Evolutionary conservation across 371 early-diverging fungal species (phyloP).

Genomic region (Mucor saturninus): DNA sequence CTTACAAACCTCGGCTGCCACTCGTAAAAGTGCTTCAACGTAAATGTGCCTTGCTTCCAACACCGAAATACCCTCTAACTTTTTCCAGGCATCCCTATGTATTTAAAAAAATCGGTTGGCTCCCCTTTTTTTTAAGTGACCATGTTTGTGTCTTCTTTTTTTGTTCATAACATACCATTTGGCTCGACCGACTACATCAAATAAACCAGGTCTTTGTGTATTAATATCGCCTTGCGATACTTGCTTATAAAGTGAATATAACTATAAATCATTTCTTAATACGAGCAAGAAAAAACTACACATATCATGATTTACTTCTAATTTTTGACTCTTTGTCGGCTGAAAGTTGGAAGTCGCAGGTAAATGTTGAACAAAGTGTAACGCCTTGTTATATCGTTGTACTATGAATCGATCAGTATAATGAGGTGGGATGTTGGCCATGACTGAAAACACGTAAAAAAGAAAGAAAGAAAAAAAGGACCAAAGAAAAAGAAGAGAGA

Average conservation of each 20-base stretch:
- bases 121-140: too few species aligned
- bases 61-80: conserved; percentile 25
- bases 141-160: too few species aligned
- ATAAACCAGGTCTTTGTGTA: conserved; percentile 49
- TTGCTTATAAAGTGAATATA: conserved; percentile 56
- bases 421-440: conserved; percentile 26
- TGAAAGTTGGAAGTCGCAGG: conserved; percentile 43
- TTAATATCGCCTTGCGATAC: conserved; percentile 47
- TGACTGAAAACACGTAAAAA: conserved; percentile 1
- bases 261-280: conserved; percentile 18
- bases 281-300: not conserved
- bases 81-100: conserved; percentile 39
- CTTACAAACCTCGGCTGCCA: conserved; percentile 26
- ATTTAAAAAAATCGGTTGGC: not conserved
- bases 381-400: conserved; percentile 41
- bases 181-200: conserved; percentile 54
- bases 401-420: conserved; percentile 35
- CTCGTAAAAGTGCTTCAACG: conserved; percentile 34
- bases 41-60: conserved; percentile 34
- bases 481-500: not conserved
- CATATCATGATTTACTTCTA: conserved; percentile 32
- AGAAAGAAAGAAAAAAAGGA: not conserved
- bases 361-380: conserved; percentile 46
- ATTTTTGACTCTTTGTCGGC: conserved; percentile 47
- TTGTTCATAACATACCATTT: conserved; percentile 37